Conservation (phyloP, 2,329 filamentous ascomycete genomes). For the Remersonia thermophila region DNA sequence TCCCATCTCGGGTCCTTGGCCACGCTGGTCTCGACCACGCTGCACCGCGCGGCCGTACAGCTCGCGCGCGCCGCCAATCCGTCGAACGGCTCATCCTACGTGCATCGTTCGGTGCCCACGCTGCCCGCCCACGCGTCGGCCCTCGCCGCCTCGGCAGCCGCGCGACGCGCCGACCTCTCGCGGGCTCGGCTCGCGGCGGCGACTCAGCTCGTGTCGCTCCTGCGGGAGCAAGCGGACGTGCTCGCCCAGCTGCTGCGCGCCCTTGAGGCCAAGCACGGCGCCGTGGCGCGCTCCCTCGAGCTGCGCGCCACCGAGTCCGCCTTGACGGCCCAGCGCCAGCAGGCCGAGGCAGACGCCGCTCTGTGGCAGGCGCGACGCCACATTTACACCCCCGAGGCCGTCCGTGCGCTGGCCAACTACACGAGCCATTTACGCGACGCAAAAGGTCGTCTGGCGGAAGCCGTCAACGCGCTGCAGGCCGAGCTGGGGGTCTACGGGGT, state of each 20-base stretch:
- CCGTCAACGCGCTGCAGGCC: slow-evolving; percentile 27
- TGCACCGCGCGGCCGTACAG: slow-evolving; percentile 36
- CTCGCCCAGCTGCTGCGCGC: slow-evolving; percentile 33
- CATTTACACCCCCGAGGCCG: slow-evolving; percentile 34
- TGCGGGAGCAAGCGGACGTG: slow-evolving; percentile 28
- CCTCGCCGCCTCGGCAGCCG: slow-evolving; percentile 24
- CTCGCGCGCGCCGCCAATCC: slow-evolving; percentile 38
- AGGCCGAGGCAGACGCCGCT: slow-evolving; percentile 26
- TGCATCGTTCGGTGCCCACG: slow-evolving; percentile 44
- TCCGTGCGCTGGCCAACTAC: slow-evolving; percentile 34
- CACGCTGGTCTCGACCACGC: slow-evolving; percentile 34
- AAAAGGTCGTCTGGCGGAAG: slow-evolving; percentile 32
- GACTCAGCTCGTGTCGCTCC: slow-evolving; percentile 25
- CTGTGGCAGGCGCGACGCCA: slow-evolving; percentile 25
- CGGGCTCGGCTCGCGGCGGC: slow-evolving; percentile 28
- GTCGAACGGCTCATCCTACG: slow-evolving; percentile 39
- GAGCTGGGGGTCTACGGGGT: slow-evolving; percentile 41
- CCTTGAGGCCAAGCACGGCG: slow-evolving; percentile 44
- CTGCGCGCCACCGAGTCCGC: slow-evolving; percentile 35
- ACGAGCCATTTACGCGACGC: slow-evolving; percentile 37
- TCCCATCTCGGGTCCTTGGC: slow-evolving; percentile 36
- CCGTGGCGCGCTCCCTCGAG: slow-evolving; percentile 37
- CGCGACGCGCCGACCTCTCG: slow-evolving; percentile 24
- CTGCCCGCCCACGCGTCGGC: slow-evolving; percentile 30
- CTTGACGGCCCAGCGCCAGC: slow-evolving; percentile 30